Percentiles rank a stretch among this genome's conserved stretches.
These are phyloP conservation scores for Shiraia sp. DNA, from an alignment of 2,329 filamentous ascomycete species.

Conservation along the genomic window DNA sequence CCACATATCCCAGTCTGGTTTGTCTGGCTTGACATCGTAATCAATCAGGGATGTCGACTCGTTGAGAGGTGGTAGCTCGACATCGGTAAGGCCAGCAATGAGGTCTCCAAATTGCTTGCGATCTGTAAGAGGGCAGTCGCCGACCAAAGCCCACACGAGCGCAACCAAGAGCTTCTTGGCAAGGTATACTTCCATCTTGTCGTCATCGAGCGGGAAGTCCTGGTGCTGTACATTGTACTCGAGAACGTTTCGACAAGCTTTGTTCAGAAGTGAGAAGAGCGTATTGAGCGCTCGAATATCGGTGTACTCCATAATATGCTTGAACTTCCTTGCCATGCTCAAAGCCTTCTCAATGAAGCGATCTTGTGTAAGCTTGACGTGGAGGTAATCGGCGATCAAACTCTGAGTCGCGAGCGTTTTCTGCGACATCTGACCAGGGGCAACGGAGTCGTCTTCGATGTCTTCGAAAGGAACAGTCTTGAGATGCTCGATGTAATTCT, in stretches of 20 bases:
- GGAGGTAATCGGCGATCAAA: slow-evolving; percentile 77
- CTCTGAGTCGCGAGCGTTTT: slow-evolving; percentile 79
- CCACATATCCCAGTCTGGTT: slow-evolving; percentile 89
- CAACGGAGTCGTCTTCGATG: slow-evolving; percentile 85
- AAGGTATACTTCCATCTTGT: slow-evolving; percentile 86
- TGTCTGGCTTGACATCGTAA: slow-evolving; percentile 86
- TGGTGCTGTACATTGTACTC: slow-evolving; percentile 95
- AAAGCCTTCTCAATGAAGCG: slow-evolving; percentile 80
- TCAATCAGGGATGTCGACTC: slow-evolving; percentile 88
- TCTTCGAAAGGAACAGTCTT: slow-evolving; percentile 88
- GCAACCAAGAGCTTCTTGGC: slow-evolving; percentile 93
- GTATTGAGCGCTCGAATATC: slow-evolving; percentile 87
- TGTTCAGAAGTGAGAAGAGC: slow-evolving; percentile 93
- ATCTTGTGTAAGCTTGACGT: slow-evolving; percentile 74
- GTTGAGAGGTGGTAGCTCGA: slow-evolving; percentile 80
- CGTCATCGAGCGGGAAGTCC: slow-evolving; percentile 88
- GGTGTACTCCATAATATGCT: slow-evolving; percentile 99
- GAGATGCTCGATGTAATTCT: slow-evolving; percentile 85
- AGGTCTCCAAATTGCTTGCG: slow-evolving; percentile 89
- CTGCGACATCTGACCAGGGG: slow-evolving; percentile 53
- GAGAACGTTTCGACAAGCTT: slow-evolving; percentile 85
- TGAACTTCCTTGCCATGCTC: slow-evolving; percentile 73
- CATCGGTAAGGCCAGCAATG: slow-evolving; percentile 78
- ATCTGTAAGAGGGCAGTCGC: slow-evolving; percentile 86
- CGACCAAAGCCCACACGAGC: slow-evolving; percentile 92